Percentiles rank a stretch among this genome's conserved stretches.
Conservation (phyloP, 768 basidiomycete species). For the Boletus subparvulus region DNA sequence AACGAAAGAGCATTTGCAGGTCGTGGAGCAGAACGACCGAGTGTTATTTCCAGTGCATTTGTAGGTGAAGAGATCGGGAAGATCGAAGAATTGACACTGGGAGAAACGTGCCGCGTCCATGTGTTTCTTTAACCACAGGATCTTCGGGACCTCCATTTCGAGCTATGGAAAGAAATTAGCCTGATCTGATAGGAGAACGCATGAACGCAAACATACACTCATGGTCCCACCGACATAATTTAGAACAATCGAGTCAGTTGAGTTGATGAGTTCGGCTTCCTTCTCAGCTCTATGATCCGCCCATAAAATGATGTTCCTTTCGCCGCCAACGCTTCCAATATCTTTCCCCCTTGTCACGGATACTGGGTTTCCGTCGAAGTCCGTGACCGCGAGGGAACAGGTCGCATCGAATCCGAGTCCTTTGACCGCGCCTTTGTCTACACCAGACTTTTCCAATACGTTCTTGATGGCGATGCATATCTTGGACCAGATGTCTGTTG, state of each 20-base stretch:
- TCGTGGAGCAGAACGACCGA: slow-evolving; percentile 89
- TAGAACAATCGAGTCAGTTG: slow-evolving; percentile 77
- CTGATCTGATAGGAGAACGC: background rate
- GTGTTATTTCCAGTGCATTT: slow-evolving; percentile 70
- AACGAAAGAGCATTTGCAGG: slow-evolving; percentile 94
- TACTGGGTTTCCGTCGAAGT: slow-evolving; percentile 70
- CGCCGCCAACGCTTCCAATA: slow-evolving; percentile 58
- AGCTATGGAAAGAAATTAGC: slow-evolving; percentile 49
- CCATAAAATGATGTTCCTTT: slow-evolving; percentile 91
- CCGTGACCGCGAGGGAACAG: slow-evolving; percentile 88
- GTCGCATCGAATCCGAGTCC: slow-evolving; percentile 96
- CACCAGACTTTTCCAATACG: slow-evolving; percentile 57
- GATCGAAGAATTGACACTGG: slow-evolving; percentile 81
- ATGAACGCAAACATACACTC: slow-evolving; percentile 57
- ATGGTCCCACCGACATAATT: slow-evolving; percentile 96
- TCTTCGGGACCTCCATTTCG: slow-evolving; percentile 98
- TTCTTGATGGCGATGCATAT: slow-evolving; percentile 61
- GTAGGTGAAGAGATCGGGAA: slow-evolving; percentile 96
- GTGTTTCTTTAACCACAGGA: slow-evolving; percentile 91
- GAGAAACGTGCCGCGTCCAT: slow-evolving; percentile 74
- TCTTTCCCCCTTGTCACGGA: slow-evolving; percentile 66
- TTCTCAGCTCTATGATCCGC: slow-evolving; percentile 93
- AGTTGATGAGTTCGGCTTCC: slow-evolving; percentile 90
- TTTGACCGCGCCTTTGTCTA: slow-evolving; percentile 63
- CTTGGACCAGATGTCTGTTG: slow-evolving; percentile 79